These are phyloP conservation scores for Fusarium sp. DNA, from an alignment of 2,329 filamentous ascomycete genomes.

Conservation along the genomic window DNA sequence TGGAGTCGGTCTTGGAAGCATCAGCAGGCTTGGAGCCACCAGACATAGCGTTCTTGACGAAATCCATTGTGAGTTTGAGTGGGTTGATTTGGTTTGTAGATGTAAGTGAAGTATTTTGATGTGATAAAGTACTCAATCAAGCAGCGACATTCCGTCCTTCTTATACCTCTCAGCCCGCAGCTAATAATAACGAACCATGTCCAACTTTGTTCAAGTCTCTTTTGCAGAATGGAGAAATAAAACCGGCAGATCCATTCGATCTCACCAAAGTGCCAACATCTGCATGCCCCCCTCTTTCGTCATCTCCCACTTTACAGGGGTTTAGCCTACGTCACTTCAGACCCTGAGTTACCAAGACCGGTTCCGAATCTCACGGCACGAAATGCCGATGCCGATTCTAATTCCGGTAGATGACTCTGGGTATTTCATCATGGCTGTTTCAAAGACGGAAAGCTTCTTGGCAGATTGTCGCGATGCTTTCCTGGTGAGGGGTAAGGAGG, in stretches of 20 bases:
- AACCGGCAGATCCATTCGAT: conserved; percentile 28
- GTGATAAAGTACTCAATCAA: not conserved
- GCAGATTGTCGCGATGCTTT: conserved; percentile 1
- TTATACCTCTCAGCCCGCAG: conserved; percentile 18
- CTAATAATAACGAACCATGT: conserved; percentile 10
- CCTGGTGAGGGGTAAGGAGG: not conserved
- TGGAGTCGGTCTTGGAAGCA: conserved; percentile 10
- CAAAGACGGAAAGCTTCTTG: not conserved
- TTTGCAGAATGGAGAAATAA: conserved; percentile 14
- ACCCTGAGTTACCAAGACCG: conserved; percentile 25
- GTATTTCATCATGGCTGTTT: conserved; percentile 19
- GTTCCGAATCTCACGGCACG: not conserved
- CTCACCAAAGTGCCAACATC: conserved; percentile 1
- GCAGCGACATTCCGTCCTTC: conserved; percentile 9
- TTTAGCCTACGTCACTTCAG: conserved; percentile 38
- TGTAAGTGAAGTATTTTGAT: not conserved
- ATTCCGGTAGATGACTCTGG: not conserved
- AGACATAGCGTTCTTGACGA: conserved; percentile 40
- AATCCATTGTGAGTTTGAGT: conserved; percentile 48
- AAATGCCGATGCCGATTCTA: not conserved
- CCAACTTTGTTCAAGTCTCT: not conserved
- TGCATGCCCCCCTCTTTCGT: conserved; percentile 22
- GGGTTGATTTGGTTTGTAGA: not conserved
- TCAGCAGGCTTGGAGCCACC: conserved; percentile 29
- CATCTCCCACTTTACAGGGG: conserved; percentile 20